These are phyloP conservation scores for Xylariomycetidae sp. DNA, from an alignment of 2,329 filamentous ascomycete genomes.

Conservation along the genomic window DNA sequence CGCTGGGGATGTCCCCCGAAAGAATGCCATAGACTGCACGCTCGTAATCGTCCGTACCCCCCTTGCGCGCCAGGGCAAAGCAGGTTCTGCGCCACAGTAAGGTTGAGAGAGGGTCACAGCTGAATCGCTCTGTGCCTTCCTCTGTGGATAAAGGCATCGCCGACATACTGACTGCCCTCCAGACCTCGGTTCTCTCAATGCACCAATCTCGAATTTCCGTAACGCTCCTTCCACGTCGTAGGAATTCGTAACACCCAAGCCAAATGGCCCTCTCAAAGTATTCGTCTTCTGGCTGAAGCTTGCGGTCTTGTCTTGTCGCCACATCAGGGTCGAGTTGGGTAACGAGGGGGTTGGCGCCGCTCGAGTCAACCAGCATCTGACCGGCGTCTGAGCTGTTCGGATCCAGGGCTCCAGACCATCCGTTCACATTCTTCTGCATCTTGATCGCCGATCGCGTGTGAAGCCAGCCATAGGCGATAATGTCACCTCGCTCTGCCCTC, in stretches of 20 bases:
- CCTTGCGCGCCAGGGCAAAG: slow-evolving; percentile 62
- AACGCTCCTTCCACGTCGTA: slow-evolving; percentile 74
- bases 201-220: slow-evolving; percentile 79
- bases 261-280: slow-evolving; percentile 88
- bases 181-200: slow-evolving; percentile 75
- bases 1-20: slow-evolving; percentile 74
- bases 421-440: slow-evolving; percentile 73
- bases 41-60: slow-evolving; percentile 70
- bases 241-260: slow-evolving; percentile 89
- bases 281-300: slow-evolving; percentile 74
- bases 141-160: slow-evolving; percentile 55
- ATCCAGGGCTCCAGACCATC: slow-evolving; percentile 59
- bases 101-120: slow-evolving; percentile 39
- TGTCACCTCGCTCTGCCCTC: slow-evolving; percentile 70
- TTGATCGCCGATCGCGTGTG: slow-evolving; percentile 90
- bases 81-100: slow-evolving; percentile 76
- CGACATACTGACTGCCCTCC: slow-evolving; percentile 80
- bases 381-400: slow-evolving; percentile 52
- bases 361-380: slow-evolving; percentile 49
- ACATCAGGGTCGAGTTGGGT: slow-evolving; percentile 93
- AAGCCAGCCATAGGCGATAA: slow-evolving; percentile 85
- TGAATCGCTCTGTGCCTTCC: slow-evolving; percentile 35
- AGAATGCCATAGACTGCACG: slow-evolving; percentile 85
- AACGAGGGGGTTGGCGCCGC: slow-evolving; percentile 59
- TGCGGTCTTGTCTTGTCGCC: slow-evolving; percentile 68